Percentiles rank a stretch among this genome's conserved stretches.
phyloP scores from a whole-genome alignment of 139 green algal genomes.

The Trebouxia sp. region DNA sequence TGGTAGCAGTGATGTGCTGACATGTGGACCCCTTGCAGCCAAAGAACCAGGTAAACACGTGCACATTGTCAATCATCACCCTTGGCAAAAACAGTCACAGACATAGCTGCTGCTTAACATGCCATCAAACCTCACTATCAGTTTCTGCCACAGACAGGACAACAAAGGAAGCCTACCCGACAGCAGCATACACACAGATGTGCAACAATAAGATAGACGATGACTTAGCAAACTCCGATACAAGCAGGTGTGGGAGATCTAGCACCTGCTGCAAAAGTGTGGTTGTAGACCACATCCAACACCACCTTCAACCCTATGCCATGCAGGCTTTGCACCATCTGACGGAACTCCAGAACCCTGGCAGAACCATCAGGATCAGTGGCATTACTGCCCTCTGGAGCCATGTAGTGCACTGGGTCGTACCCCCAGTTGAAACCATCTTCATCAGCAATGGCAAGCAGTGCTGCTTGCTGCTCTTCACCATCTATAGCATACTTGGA shows the following conservation, averaged over 20 bases:
- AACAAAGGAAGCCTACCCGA: no score
- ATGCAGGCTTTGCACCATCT: constrained; percentile 74
- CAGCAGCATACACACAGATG: no score
- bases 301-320: constrained; percentile 62
- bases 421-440: constrained; percentile 93
- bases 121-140: no score
- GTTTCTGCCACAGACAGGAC: no score
- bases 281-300: constrained; percentile 94
- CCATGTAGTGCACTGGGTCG: constrained; percentile 82
- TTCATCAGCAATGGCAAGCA: constrained; percentile 61
- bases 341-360: constrained; percentile 73
- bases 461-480: constrained; percentile 72
- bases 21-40: no score
- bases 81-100: no score
- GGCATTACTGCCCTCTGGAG: constrained; percentile 86
- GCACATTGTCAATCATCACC: no score
- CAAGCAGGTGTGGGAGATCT: background rate
- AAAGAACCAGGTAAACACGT: no score
- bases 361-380: constrained; percentile 74
- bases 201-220: no score
- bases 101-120: no score
- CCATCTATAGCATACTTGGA: constrained; percentile 49
- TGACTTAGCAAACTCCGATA: no score
- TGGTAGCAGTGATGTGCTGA: no score
- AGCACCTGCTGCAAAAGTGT: constrained; percentile 61